Base-by-base conservation (phyloP, 805 yeast genomes). In the Candida broadrunensis region DNA sequence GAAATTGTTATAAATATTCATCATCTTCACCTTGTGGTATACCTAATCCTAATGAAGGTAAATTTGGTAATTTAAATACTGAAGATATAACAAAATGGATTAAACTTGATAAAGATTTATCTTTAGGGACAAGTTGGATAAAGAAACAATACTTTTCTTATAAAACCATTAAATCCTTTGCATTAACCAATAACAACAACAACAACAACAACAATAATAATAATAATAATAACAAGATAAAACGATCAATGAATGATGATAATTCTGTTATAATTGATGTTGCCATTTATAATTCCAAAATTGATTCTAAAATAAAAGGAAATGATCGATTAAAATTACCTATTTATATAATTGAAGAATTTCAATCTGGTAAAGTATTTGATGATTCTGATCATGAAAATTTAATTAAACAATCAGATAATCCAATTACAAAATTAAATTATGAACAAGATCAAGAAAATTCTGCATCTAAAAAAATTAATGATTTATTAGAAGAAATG, bases 31-130 rank as follows among this genome's bases (percentile, higher is more conserved):
- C 36, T 15, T 63, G 69, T 48, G 67, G 69, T 1, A 20, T 48
- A 1, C 69, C 70, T 13, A 16, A 35, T 5, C 36, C 44, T 6
- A 19, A 33, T 2, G 54, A 53, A 5, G 68, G 67, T 2, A 32
- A 42, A 7, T 27, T 46, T 32, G 70, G 63, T 4, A 61, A 65
- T 31, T 33, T 57, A 12, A 36, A 37, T 1, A 18, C 21, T 13
- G 14, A 42, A 12, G 48, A 46, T 7, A 38, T 46, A 27, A 63
- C 64, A 6, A 62, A 61, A 11, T 78, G 81, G 80, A 39, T 46
- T 27, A 58, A 61, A 37, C 45, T 75, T 19, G 67, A 68, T 17
- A 77, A 77, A 47, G 83, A 79, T 50, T 60, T 80, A 29, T 50
- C 53, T 14, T 61, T 79, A 41, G 71, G 72, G 4, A 48, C 55